Evolutionary conservation across 768 basidiomycete species (phyloP), one percentile per base, ranked within the genome.

Genomic region (Stropharia rugosoannulata): DNA sequence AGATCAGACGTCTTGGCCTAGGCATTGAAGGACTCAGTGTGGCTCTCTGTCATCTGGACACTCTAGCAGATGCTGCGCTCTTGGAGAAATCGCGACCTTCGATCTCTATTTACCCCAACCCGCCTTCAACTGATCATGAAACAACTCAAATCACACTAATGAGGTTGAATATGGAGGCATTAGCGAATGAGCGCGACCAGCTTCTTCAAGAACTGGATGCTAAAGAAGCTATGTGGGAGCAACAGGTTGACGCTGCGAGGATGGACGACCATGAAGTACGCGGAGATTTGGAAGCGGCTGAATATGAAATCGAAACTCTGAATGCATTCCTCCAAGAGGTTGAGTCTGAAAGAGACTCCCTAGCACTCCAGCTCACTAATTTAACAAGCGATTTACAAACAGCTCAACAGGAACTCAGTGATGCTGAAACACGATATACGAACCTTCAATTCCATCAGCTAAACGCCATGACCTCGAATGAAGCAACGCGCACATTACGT

Each of bases 391-490:
- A 91, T 58, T 73, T 90, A 12, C 66, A 73, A 6, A 61, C 60
- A 27, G 80, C 76, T 6, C 83, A 82, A 56, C 70, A 79, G 19
- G 85, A 86, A 41, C 70, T 89, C 2, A 67, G 67, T 2, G 77
- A 79, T 19, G 80, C 82, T 0, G 86, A 90, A 68, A 72, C 66
- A 49, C 84, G 86, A 1, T 89, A 88, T 57, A 80, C 75, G 55
- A 66, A 68, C 43, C 80, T 90, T 12, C 86, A 88, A 64, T 77
- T 80, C 63, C 81, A 87, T 54, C 88, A 90, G 61, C 76, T 91
- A 13, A 80, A 83, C 11, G 71, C 76, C 10, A 83, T 89, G 81
- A 78, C 86, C 1, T 72, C 79, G 10, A 75, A 75, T 15, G 80
- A 84, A 56, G 82, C 80, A 9, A 79, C 79, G 22, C 75, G 72